phyloP scores from a whole-genome alignment of 164 flowering plant genomes.

The Magnolia changhungtana region DNA sequence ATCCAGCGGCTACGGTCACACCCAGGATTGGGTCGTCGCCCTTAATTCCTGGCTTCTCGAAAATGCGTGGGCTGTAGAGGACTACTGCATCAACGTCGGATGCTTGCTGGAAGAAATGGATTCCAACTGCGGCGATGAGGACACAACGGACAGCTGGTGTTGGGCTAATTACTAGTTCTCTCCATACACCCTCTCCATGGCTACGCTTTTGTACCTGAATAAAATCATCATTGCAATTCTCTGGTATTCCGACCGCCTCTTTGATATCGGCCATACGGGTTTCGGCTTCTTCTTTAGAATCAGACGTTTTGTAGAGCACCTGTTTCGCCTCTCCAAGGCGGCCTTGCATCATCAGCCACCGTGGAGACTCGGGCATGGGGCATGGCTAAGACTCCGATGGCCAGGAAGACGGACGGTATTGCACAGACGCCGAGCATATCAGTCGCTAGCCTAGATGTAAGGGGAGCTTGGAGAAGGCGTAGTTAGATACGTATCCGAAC shows the following conservation, averaged over 20 bases:
- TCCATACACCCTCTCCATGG: constrained; percentile 35
- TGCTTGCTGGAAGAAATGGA: constrained; percentile 38
- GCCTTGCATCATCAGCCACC: constrained; percentile 43
- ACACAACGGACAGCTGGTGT: constrained; percentile 26
- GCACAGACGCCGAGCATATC: constrained; percentile 21
- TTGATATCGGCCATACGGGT: constrained; percentile 29
- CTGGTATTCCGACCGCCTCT: constrained; percentile 31
- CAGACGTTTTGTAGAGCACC: constrained; percentile 29
- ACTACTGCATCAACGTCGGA: constrained; percentile 34
- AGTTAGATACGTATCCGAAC: constrained; percentile 18
- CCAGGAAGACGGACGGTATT: constrained; percentile 13
- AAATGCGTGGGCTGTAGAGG: constrained; percentile 27
- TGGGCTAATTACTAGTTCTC: constrained; percentile 32
- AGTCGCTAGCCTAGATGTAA: constrained; percentile 16
- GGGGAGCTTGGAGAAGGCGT: constrained; percentile 17
- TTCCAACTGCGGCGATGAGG: constrained; percentile 27
- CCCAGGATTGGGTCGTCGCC: constrained; percentile 11
- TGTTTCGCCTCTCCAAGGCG: constrained; percentile 32
- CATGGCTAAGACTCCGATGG: constrained; percentile 23
- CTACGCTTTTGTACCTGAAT: constrained; percentile 18
- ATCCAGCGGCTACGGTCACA: constrained; percentile 38
- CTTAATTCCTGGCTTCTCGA: constrained; percentile 30
- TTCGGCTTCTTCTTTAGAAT: constrained; percentile 24
- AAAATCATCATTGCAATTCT: constrained; percentile 22
- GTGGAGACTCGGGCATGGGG: constrained; percentile 48